phyloP scores from a whole-genome alignment of 2,329 filamentous ascomycete genomes.

The Arachnomyces sp. region DNA sequence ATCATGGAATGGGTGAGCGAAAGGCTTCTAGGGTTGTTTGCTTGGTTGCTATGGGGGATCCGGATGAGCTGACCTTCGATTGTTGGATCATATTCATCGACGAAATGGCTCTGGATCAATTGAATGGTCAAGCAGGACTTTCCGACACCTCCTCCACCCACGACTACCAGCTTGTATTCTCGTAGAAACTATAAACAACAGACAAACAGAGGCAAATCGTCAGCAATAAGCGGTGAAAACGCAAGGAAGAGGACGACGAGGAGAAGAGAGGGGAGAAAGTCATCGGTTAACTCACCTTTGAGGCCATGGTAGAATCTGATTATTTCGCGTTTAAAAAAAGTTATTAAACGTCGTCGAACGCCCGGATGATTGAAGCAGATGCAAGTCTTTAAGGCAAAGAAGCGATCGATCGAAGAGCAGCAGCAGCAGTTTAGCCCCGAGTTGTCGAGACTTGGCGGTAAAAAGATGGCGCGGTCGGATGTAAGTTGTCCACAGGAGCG shows the following conservation, averaged over 20 bases:
- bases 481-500: no score
- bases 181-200: conserved; percentile 57
- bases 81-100: conserved; percentile 98
- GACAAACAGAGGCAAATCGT: conserved; percentile 7
- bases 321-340: background rate
- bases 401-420: no score
- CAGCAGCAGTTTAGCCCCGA: no score
- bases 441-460: no score
- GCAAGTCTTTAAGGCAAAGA: no score
- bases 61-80: conserved; percentile 64
- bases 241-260: conserved; percentile 3
- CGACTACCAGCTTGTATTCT: conserved; percentile 94
- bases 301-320: conserved; percentile 31
- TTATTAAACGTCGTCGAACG: no score
- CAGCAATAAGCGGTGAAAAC: conserved; percentile 1
- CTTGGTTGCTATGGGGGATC: conserved; percentile 25
- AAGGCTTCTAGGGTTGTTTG: conserved; percentile 4
- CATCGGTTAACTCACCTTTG: conserved; percentile 18
- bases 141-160: conserved; percentile 95
- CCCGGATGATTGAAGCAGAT: no score
- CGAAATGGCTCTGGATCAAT: conserved; percentile 91
- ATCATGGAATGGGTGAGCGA: conserved; percentile 10
- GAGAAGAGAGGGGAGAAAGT: conserved; percentile 1
- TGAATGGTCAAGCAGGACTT: conserved; percentile 99
- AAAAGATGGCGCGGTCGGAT: no score